phyloP scores from a whole-genome alignment of 2,329 filamentous ascomycete species.

The Botrytis sinoallii region DNA sequence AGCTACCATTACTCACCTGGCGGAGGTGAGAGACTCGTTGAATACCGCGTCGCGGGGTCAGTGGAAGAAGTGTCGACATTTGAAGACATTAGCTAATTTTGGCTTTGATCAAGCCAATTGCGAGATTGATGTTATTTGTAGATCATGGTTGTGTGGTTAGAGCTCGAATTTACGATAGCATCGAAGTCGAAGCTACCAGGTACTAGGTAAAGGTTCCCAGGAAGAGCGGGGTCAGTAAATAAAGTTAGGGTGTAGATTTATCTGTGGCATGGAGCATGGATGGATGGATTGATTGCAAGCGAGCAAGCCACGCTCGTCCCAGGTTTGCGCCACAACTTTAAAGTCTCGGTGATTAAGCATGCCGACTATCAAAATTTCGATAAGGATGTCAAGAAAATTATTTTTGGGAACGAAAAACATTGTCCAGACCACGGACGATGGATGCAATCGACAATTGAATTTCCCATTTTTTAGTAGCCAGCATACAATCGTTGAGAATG shows the following conservation, averaged over 20 bases:
- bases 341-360: constrained; percentile 2
- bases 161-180: background rate
- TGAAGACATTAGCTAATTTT: constrained; percentile 22
- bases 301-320: background rate
- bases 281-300: background rate
- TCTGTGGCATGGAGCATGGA: background rate
- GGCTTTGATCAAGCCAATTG: constrained; percentile 17
- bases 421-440: constrained; percentile 5
- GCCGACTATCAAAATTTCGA: constrained; percentile 19
- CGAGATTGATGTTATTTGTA: constrained; percentile 13
- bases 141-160: constrained; percentile 25
- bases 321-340: background rate
- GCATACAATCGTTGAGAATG: constrained; percentile 28
- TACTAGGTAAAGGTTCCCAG: background rate
- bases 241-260: constrained; percentile 8
- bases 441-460: background rate
- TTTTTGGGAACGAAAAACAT: constrained; percentile 9
- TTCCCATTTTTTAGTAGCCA: background rate
- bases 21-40: constrained; percentile 35
- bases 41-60: constrained; percentile 32
- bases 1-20: constrained; percentile 36
- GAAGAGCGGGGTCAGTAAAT: background rate
- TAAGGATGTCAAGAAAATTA: constrained; percentile 20
- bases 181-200: background rate
- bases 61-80: constrained; percentile 31